Percentiles rank a stretch among this genome's conserved stretches.
Conservation (phyloP, 1,139 yeast genomes). For the Taphrina communis region DNA sequence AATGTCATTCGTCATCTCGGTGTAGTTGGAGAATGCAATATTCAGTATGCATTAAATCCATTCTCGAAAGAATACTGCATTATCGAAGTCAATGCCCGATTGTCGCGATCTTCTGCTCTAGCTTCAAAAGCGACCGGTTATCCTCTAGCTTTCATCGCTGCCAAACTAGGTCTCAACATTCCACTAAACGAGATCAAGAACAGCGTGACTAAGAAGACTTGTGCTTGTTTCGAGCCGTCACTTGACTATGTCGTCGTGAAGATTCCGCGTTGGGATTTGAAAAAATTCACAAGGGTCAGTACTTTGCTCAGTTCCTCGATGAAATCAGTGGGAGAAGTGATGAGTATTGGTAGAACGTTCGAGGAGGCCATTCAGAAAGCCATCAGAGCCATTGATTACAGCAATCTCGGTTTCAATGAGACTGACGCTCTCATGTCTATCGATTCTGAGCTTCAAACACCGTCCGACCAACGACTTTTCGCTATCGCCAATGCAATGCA, state of each 20-base stretch:
- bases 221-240: constrained; percentile 98
- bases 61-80: constrained; percentile 93
- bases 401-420: constrained; percentile 89
- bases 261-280: constrained; percentile 99
- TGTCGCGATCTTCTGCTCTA: constrained; percentile 95
- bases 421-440: constrained; percentile 86
- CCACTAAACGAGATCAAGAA: constrained; percentile 91
- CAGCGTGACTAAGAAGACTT: constrained; percentile 91
- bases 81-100: constrained; percentile 96
- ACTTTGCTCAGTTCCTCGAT: constrained; percentile 87
- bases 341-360: constrained; percentile 96
- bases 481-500: constrained; percentile 93
- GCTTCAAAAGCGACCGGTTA: constrained; percentile 99
- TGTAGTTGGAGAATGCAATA: constrained; percentile 99
- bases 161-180: constrained; percentile 91
- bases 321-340: constrained; percentile 99
- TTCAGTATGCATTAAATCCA: constrained; percentile 96
- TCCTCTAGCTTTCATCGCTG: constrained; percentile 97
- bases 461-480: constrained; percentile 93
- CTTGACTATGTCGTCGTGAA: constrained; percentile 96
- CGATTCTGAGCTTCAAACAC: constrained; percentile 89
- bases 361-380: constrained; percentile 99
- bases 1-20: constrained; percentile 97
- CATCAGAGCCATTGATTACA: constrained; percentile 93
- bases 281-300: constrained; percentile 92